Conservation (phyloP, 371 early-diverging fungal species). For the Lichtheimia ramosa region DNA sequence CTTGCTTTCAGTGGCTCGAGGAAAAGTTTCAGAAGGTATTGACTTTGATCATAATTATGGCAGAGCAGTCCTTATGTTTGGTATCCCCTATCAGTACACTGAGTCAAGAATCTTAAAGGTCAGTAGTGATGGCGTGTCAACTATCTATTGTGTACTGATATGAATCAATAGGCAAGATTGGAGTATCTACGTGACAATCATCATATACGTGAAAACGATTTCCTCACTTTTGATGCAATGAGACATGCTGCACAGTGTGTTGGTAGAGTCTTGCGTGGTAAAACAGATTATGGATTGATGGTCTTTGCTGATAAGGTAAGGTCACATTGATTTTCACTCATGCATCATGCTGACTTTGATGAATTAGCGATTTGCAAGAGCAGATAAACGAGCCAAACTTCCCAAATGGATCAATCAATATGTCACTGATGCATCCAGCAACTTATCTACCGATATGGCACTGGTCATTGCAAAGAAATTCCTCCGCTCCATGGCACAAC, state of each 20-base stretch:
- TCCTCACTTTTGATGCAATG: slow-evolving; percentile 99
- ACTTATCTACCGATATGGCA: slow-evolving; percentile 98
- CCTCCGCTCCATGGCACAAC: slow-evolving; percentile 96
- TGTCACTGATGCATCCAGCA: slow-evolving; percentile 89
- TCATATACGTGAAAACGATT: slow-evolving; percentile 97
- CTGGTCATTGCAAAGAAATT: slow-evolving; percentile 94
- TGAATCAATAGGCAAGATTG: slow-evolving; percentile 73
- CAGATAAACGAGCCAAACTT: slow-evolving; percentile 95
- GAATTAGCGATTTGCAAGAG: slow-evolving; percentile 83
- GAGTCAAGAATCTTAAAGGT: slow-evolving; percentile 94
- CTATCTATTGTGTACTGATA: background rate
- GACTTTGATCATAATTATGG: slow-evolving; percentile 99
- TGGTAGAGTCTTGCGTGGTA: slow-evolving; percentile 97
- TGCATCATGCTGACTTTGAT: background rate
- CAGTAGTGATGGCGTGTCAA: background rate
- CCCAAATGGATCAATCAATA: slow-evolving; percentile 98
- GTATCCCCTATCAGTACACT: slow-evolving; percentile 99
- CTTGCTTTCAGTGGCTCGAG: slow-evolving; percentile 98
- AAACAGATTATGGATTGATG: slow-evolving; percentile 99
- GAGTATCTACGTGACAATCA: slow-evolving; percentile 95
- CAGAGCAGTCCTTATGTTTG: slow-evolving; percentile 98
- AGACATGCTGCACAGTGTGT: slow-evolving; percentile 99
- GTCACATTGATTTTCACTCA: background rate
- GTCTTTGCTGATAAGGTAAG: slow-evolving; percentile 96
- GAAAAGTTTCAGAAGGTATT: slow-evolving; percentile 99